Evolutionary conservation across 2,329 filamentous ascomycete genomes (phyloP), one percentile per base, ranked within the genome.

Genomic region (Trichoderma sp.): DNA sequence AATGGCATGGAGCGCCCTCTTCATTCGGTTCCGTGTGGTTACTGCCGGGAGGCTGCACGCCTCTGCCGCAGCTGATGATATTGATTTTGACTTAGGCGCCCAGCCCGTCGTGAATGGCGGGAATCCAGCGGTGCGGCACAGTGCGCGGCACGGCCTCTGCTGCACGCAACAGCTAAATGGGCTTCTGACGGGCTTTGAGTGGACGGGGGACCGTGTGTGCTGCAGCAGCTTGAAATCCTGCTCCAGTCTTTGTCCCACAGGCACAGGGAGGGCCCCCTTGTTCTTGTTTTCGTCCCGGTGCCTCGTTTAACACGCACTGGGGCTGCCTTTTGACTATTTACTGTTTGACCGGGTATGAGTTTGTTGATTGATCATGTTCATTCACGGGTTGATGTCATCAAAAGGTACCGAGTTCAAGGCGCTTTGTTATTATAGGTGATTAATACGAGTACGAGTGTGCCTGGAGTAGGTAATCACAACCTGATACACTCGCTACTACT

Each of bases 51-150:
- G 57, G 60, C 34, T 39, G 64, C 36, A 18, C 36, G 36, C 53
- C 32, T 28, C 53, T 43, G 65, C 65, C 65, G 36, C 65, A 68
- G 66, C 66, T 69, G 66, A 69, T 69, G 66, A 69, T 61, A 69
- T 69, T 69, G 65, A 43, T 43, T 43, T 34, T 18, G 53, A 18
- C 24, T 32, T 39, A 21, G 26, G 28, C 15, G 56, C n/a, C 34
- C 34, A 26, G 18, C 56, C 26, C 12, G 39, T n/a, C 28, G 28
- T 14, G 57, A 21, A 34, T 60, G 28, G 21, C 36, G 30, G 58
- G 57, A 60, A 51, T 51, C 47, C 47, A 24, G 47, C n/a, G 47
- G 47, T 51, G 47, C 47, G 47, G n/a, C 57, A 60, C 57, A 12
- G 28, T 32, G 28, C n/a, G 57, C 1, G 18, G 18, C 57, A 60